Base-by-base conservation (phyloP, 169 alveolate genomes). In the Prorocentrum cordatum region DNA sequence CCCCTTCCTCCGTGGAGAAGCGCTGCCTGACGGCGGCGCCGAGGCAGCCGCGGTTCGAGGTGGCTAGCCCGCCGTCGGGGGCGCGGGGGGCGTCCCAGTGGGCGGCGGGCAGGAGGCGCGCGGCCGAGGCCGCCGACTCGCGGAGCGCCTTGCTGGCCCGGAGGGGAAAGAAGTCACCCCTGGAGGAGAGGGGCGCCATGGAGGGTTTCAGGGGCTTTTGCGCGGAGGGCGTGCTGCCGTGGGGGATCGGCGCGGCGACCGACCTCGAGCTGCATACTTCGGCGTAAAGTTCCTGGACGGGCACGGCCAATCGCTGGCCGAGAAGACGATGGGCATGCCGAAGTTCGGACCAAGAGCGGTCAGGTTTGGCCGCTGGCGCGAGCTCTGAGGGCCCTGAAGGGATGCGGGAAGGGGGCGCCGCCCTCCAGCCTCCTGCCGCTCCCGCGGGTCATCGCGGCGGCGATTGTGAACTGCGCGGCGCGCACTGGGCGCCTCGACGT, bases 391-490 rank as follows among this genome's bases (percentile, higher is more conserved):
- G 71, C 87, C 0, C n/a, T 75, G 33, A 54, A 26, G 36, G 87
- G 87, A 1, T 75, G 87, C 73, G 3, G 87, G 24, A 75, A 75
- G n/a, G n/a, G n/a, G 26, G 32, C 10, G 27, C 89, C 89, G 10
- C 79, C 75, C 18, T 9, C 16, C 27, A 45, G 66, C 61, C 39
- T 22, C 0, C 66, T 66, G 18, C 87, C 87, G 20, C 27, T 75
- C 6, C 87, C 87, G 2, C 9, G 42, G 6, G 39, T 42, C 10
- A 0, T 75, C n/a, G 14, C 20, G 20, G 31, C 5, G 24, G 87
- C 73, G 3, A 35, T 75, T 2, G 59, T 42, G n/a, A 50, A 36
- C 73, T n/a, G 3, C 36, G 5, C 58, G 73, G 7, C 20, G 39
- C 42, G 5, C 10, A 0, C 4, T 24, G 39, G 39, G 14, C 16